Evolutionary conservation across 2,329 filamentous ascomycete genomes (phyloP), one percentile per base, ranked within the genome.

Genomic region (Fusarium austroafricanum): DNA sequence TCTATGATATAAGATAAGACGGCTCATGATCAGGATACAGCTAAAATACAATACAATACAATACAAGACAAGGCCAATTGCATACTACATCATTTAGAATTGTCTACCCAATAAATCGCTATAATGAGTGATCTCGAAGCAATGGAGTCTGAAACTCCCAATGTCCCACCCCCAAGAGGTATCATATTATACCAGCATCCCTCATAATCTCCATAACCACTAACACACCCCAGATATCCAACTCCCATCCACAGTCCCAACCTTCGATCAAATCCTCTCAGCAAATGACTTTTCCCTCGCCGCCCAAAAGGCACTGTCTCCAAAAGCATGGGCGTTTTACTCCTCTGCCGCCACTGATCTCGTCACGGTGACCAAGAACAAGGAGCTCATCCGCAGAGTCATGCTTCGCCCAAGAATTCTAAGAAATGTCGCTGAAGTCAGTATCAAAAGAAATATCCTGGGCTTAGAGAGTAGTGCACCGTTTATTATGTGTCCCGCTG

Each of bases 311-410:
- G 84, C 83, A 8, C 81, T 89, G 46, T 82, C 83, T 10, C 82
- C 84, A 21, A 91, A 92, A 72, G 86, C 89, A n/a, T 91, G 87
- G 87, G 89, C 89, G 1, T 92, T 91, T 72, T 86, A 89, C 73
- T 90, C 87, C 20, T 90, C 87, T 10, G 89, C 89, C 3, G 86
- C 89, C 12, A 90, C 88, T 8, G 89, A 84, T 72, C 76, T 81
- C n/a, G 83, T 83, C 71, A 87, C 89, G 37, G 86, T 89, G 46
- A 68, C 65, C 49, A 82, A 83, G 49, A 92, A 91, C 74, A 82
- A 79, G 23, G 79, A 82, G 1, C 79, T 83, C 63, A 89, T 88
- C 70, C 78, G 82, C 39, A 77, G 82, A 26, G 88, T 91, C 65
- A 82, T 82, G 75, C 82, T 91, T 7, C 84, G 89, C 0, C 88